A percentile compares a stretch with the other conserved stretches of the same genome.
phyloP scores from a whole-genome alignment of 2,329 filamentous ascomycete species.

The Sporothrix protearum region DNA sequence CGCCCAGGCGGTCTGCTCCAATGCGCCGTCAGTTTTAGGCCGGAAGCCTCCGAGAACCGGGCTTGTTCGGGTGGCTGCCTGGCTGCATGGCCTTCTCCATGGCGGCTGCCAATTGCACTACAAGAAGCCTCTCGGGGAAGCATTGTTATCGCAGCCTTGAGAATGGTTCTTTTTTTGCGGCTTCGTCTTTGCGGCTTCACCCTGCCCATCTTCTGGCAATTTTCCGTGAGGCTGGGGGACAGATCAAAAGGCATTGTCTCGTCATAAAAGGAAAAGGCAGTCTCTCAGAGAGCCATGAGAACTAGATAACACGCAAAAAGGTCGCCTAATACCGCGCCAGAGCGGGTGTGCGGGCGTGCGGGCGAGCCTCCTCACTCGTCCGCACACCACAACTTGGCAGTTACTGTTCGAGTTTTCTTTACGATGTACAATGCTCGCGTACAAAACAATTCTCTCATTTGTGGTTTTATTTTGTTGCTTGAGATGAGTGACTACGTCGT shows the following conservation, averaged over 20 bases:
- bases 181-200: not conserved
- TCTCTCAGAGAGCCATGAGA: not conserved
- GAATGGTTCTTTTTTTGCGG: not conserved
- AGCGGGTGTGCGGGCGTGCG: constrained; percentile 8
- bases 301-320: not conserved
- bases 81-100: not conserved
- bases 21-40: not conserved
- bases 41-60: constrained; percentile 23
- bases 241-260: not conserved
- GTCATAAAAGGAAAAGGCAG: not conserved
- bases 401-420: not conserved
- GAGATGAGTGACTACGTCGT: not conserved
- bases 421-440: not conserved
- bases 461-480: not conserved
- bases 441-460: not conserved
- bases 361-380: constrained; percentile 1
- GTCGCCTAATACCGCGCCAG: not conserved
- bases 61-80: not conserved
- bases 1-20: not conserved
- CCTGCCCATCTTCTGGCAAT: not conserved
- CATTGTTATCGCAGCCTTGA: constrained; percentile 5
- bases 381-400: not conserved
- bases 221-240: not conserved
- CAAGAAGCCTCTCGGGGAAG: too few relatives aligned
- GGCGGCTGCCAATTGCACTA: not conserved